phyloP scores from a whole-genome alignment of 805 yeast genomes.

The Monosporozyma unispora region DNA sequence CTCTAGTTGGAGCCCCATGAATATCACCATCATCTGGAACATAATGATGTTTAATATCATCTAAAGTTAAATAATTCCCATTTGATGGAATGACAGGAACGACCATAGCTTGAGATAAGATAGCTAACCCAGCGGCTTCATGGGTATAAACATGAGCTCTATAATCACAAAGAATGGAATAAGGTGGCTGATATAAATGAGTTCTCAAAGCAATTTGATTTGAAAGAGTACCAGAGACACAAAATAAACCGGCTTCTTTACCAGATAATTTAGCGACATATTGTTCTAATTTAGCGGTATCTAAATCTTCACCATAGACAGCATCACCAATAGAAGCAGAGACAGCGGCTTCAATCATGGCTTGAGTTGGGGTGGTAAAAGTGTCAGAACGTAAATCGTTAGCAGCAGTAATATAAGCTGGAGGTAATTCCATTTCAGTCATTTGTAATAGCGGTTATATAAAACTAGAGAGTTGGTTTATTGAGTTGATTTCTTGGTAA shows the following conservation, averaged over 20 bases:
- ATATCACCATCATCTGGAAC: constrained; percentile 72
- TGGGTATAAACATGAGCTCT: constrained; percentile 74
- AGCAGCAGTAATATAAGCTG: constrained; percentile 24
- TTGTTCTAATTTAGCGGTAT: constrained; percentile 55
- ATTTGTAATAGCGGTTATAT: no score
- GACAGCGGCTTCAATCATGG: constrained; percentile 56
- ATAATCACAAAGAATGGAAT: constrained; percentile 76
- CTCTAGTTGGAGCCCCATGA: constrained; percentile 80
- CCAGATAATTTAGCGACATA: constrained; percentile 64
- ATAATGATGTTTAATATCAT: constrained; percentile 58
- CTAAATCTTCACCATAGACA: constrained; percentile 77
- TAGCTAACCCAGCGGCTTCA: constrained; percentile 90
- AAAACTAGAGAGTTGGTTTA: no score
- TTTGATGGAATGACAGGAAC: constrained; percentile 71
- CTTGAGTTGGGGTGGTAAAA: constrained; percentile 75
- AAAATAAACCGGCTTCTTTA: constrained; percentile 70
- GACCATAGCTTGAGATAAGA: constrained; percentile 87
- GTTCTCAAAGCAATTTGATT: constrained; percentile 80
- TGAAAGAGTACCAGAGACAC: constrained; percentile 84
- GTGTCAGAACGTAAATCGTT: constrained; percentile 72
- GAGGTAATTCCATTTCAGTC: constrained; percentile 21
- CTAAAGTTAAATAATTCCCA: constrained; percentile 67
- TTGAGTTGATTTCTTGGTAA: no score
- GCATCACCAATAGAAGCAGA: constrained; percentile 69
- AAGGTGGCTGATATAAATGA: constrained; percentile 63